Evolutionary conservation across 768 basidiomycete species (phyloP).

Genomic region (Collybia mongolica): DNA sequence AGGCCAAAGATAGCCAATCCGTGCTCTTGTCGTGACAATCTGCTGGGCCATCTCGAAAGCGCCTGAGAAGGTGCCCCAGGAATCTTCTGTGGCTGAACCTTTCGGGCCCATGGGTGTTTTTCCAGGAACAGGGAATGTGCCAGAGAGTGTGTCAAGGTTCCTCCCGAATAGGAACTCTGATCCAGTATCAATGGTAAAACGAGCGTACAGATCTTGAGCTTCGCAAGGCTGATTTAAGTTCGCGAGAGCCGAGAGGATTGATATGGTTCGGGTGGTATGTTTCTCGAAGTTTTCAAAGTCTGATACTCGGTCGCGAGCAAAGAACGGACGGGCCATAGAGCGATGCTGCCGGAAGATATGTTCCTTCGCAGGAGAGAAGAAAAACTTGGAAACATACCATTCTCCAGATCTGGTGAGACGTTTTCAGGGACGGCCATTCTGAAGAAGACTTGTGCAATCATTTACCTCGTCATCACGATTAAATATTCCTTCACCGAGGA

Average conservation of each 20-base stretch:
- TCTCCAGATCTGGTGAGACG: slow-evolving; percentile 54
- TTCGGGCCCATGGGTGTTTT: slow-evolving; percentile 48
- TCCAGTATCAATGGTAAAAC: slow-evolving; percentile 70
- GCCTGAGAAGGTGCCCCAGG: slow-evolving; percentile 59
- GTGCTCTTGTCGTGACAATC: slow-evolving; percentile 45
- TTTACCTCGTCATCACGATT: slow-evolving; percentile 72
- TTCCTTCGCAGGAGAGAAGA: not conserved
- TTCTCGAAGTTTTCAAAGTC: slow-evolving; percentile 70
- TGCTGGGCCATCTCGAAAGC: slow-evolving; percentile 61
- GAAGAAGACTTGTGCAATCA: not conserved
- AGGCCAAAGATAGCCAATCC: slow-evolving; percentile 60
- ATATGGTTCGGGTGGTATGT: slow-evolving; percentile 46
- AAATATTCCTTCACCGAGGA: slow-evolving; percentile 77
- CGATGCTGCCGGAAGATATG: slow-evolving; percentile 48
- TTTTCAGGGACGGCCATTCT: slow-evolving; percentile 4
- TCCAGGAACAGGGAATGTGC: slow-evolving; percentile 48
- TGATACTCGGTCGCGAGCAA: slow-evolving; percentile 67
- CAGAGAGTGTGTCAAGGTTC: slow-evolving; percentile 60
- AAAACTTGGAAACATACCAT: slow-evolving; percentile 36
- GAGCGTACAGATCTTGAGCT: slow-evolving; percentile 64
- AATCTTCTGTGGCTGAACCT: slow-evolving; percentile 57
- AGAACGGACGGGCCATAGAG: slow-evolving; percentile 67
- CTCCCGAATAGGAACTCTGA: slow-evolving; percentile 74
- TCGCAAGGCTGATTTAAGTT: slow-evolving; percentile 46
- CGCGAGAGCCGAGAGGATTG: slow-evolving; percentile 42